Conservation (phyloP, 192 early-diverging fungal genomes). For the Thoreauomyces humboldtii region DNA sequence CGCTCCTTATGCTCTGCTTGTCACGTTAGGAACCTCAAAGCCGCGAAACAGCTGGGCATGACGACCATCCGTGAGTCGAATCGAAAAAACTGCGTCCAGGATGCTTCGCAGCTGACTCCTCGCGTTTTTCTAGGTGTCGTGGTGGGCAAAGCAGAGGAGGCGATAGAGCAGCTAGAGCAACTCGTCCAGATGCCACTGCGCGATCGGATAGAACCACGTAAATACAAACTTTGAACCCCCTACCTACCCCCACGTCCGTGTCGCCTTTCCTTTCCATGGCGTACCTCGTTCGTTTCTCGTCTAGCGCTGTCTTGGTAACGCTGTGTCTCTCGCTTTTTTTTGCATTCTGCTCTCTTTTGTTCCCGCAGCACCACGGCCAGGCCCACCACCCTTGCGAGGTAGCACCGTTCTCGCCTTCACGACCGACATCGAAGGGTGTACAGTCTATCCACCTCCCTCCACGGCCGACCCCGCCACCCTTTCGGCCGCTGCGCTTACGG, state of each 20-base stretch:
- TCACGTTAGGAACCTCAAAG: slow-evolving; percentile 64
- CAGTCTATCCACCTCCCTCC: not conserved
- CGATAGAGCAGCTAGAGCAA: slow-evolving; percentile 48
- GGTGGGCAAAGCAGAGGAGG: slow-evolving; percentile 48
- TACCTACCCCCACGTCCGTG: no score
- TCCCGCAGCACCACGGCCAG: no score
- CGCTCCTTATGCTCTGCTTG: slow-evolving; percentile 4
- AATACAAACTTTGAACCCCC: slow-evolving; percentile 22
- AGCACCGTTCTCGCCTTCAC: no score
- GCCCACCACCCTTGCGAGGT: no score
- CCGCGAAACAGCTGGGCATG: slow-evolving; percentile 71
- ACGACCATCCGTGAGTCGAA: slow-evolving; percentile 54
- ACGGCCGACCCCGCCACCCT: not conserved
- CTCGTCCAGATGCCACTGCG: slow-evolving; percentile 31
- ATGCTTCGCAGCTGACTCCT: not conserved
- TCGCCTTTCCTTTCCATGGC: no score
- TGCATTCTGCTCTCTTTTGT: no score
- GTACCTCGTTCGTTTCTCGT: no score
- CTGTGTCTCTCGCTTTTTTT: no score
- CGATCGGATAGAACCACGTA: slow-evolving; percentile 15
- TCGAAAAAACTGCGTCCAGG: not conserved
- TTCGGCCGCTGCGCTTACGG: not conserved
- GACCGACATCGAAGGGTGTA: not conserved
- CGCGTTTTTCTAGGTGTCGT: slow-evolving; percentile 34
- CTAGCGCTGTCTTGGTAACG: no score